These are phyloP conservation scores for Paxillus rubicundulus DNA, from an alignment of 768 basidiomycete species.

Conservation along the genomic window DNA sequence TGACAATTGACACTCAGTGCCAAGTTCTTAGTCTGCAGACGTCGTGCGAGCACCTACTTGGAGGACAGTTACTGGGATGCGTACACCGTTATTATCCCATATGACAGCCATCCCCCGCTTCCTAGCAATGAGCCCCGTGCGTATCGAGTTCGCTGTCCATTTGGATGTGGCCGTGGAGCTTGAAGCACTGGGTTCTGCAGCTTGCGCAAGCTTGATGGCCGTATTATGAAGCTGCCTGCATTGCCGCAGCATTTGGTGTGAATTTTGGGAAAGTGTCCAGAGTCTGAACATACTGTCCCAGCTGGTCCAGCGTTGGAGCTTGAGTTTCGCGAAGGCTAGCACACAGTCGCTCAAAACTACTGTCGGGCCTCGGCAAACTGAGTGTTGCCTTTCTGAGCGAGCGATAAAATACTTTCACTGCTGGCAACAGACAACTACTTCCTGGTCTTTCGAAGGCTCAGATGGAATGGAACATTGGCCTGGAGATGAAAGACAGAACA, in stretches of 20 bases:
- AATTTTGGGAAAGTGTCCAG: constrained; percentile 29
- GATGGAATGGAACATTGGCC: constrained; percentile 84
- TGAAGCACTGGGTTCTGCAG: constrained; percentile 16
- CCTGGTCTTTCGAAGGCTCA: constrained; percentile 18
- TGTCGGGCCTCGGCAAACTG: not conserved
- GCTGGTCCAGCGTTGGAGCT: constrained; percentile 4
- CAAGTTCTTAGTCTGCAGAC: constrained; percentile 3
- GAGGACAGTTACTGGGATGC: constrained; percentile 89
- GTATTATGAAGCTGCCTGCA: constrained; percentile 47
- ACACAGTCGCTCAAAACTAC: not conserved
- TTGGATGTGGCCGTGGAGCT: constrained; percentile 38
- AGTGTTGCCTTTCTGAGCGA: constrained; percentile 19
- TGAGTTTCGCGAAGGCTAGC: constrained; percentile 10
- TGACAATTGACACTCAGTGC: constrained; percentile 28
- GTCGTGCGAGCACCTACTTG: constrained; percentile 55
- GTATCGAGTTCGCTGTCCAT: constrained; percentile 83
- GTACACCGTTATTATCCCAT: constrained; percentile 87
- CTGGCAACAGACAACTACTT: constrained; percentile 27
- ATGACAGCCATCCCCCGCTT: constrained; percentile 95
- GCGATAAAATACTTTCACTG: no score
- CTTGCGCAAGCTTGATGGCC: constrained; percentile 30
- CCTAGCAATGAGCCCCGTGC: constrained; percentile 90
- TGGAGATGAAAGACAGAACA: constrained; percentile 41
- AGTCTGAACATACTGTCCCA: constrained; percentile 47
- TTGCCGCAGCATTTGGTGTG: constrained; percentile 31